Base-by-base conservation (phyloP, 805 yeast species). In the Danielia oregonensis region DNA sequence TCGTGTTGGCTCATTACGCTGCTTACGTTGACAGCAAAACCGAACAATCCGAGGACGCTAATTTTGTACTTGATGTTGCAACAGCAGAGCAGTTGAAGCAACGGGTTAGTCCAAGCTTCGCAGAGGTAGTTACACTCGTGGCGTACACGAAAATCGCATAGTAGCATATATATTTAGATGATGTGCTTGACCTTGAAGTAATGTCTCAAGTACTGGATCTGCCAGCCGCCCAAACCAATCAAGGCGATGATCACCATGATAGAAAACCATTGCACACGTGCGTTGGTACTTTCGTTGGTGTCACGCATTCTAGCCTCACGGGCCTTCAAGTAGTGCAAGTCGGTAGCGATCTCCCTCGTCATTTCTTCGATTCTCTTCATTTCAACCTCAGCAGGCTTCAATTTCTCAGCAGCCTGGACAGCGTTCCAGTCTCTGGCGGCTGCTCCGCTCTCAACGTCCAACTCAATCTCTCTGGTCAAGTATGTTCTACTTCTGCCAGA, bases 381-480 rank as follows among this genome's bases (percentile, higher is more conserved):
- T 52, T 86, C 94, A 37, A 89, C 80, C 64, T 93, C 98, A 32
- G 83, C 78, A 4, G 98, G 97, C 64, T 84, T 86, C 60, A 93
- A 79, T 59, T 87, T 86, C 62, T 93, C 97, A 29, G 84, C 76
- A 30, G 95, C 89, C 68, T 89, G 96, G 43, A 89, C 70, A 16
- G 88, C 86, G 57, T 88, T 87, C 97, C 97, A 93, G 66, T 93
- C 97, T 63, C 97, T 82, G 26, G 97, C 98, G 52, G 88, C 86
- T 33, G 97, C 86, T 28, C 98, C 98, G 43, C 88, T 80, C 61
- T 93, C 97, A 40, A 93, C 82, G 45, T 89, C 97, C 52, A 93
- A 69, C 54, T 88, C 96, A 49, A 93, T 68, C 34, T 82, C 82
- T 61, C 97, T 81, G 40, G 65, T 59, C 47, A 74, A 51, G 19